Evolutionary conservation across 2,329 filamentous ascomycete species (phyloP).

Genomic region (Rhexocercosporidium sp.): DNA sequence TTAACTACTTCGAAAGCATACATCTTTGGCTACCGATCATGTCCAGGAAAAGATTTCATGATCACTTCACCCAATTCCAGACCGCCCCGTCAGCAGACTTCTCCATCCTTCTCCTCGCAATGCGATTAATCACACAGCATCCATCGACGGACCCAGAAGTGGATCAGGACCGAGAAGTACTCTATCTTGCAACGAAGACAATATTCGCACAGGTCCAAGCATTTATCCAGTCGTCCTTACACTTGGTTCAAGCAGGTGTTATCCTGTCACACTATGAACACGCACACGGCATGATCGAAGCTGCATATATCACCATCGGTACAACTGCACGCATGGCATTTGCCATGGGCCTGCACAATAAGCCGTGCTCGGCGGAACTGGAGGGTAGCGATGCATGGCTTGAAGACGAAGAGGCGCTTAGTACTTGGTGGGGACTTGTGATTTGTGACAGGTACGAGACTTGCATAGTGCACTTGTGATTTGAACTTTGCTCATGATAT

Average conservation of each 20-base stretch:
- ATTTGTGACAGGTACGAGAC: constrained; percentile 34
- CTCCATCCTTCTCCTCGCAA: constrained; percentile 31
- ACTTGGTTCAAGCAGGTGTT: constrained; percentile 31
- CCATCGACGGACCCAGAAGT: constrained; percentile 27
- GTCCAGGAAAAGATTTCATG: constrained; percentile 30
- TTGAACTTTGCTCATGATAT: not conserved
- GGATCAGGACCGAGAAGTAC: constrained; percentile 29
- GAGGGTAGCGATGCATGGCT: constrained; percentile 30
- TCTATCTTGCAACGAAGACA: constrained; percentile 35
- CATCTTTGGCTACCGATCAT: constrained; percentile 34
- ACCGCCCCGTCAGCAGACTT: constrained; percentile 29
- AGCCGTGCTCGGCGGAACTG: constrained; percentile 22
- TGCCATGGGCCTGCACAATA: constrained; percentile 29
- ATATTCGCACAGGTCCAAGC: constrained; percentile 36
- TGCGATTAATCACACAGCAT: constrained; percentile 29
- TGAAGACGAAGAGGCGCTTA: constrained; percentile 31
- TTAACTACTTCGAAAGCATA: constrained; percentile 30
- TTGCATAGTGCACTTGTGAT: not conserved
- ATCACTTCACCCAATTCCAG: constrained; percentile 21
- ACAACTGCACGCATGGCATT: constrained; percentile 29
- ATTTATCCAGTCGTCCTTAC: constrained; percentile 27
- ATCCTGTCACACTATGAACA: constrained; percentile 33
- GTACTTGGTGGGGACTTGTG: constrained; percentile 35
- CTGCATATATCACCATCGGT: constrained; percentile 33
- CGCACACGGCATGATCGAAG: constrained; percentile 30